Conservation (phyloP, 192 early-diverging fungal genomes). For the Backusella psychrophila region DNA sequence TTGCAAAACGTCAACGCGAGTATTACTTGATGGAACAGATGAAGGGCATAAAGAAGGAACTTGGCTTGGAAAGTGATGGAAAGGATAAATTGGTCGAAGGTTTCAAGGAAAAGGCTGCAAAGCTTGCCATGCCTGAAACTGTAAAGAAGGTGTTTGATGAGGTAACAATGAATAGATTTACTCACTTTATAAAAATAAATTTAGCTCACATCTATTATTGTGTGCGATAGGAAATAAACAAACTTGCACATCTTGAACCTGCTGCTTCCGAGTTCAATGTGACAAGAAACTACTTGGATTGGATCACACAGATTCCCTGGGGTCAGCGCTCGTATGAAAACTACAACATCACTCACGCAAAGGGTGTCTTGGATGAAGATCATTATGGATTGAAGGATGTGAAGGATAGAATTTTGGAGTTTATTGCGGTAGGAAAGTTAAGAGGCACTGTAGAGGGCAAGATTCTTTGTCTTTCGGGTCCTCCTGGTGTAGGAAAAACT, state of each 20-base stretch:
- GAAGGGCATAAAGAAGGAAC: slow-evolving; percentile 98
- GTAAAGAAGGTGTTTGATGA: slow-evolving; percentile 96
- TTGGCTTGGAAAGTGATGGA: slow-evolving; percentile 96
- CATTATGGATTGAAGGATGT: slow-evolving; percentile 99
- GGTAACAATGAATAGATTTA: slow-evolving; percentile 39
- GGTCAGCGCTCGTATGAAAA: slow-evolving; percentile 89
- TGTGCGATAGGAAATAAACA: slow-evolving; percentile 77
- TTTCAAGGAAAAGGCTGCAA: slow-evolving; percentile 84
- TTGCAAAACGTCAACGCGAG: slow-evolving; percentile 95
- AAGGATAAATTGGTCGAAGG: slow-evolving; percentile 97
- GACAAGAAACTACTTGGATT: slow-evolving; percentile 98
- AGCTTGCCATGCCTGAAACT: slow-evolving; percentile 85
- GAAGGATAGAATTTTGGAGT: slow-evolving; percentile 98
- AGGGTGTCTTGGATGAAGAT: slow-evolving; percentile 92
- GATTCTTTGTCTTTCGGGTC: slow-evolving; percentile 96
- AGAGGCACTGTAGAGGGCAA: slow-evolving; percentile 97
- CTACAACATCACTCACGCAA: slow-evolving; percentile 87
- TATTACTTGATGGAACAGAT: slow-evolving; percentile 99
- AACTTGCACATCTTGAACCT: slow-evolving; percentile 90
- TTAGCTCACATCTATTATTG: too few relatives aligned
- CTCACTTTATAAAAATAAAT: too few relatives aligned
- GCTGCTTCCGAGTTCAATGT: slow-evolving; percentile 98
- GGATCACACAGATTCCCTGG: slow-evolving; percentile 98
- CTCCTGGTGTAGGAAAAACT: slow-evolving; percentile 99
- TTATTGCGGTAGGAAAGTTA: slow-evolving; percentile 97